Evolutionary conservation across 192 early-diverging fungal genomes (phyloP).

Genomic region (Linnemannia schmuckeri): DNA sequence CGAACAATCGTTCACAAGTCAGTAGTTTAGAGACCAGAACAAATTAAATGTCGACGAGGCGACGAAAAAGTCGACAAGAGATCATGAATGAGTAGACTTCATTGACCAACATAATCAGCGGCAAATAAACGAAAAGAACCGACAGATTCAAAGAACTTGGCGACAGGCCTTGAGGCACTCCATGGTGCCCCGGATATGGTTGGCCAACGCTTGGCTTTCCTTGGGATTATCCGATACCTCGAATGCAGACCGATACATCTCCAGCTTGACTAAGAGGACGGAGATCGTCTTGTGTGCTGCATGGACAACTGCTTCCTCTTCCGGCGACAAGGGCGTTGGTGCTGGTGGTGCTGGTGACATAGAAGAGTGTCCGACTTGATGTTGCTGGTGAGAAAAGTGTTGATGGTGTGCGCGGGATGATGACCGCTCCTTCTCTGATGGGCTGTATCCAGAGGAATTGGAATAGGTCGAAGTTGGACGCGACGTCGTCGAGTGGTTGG

Average conservation of each 20-base stretch:
- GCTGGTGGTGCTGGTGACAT: neutral
- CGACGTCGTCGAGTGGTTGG: constrained; percentile 6
- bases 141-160: constrained; percentile 18
- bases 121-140: neutral
- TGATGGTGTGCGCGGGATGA: neutral
- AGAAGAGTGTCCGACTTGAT: neutral
- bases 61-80: neutral
- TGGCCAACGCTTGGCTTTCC: constrained; percentile 28
- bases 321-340: constrained; percentile 14
- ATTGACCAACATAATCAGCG: too few species aligned
- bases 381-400: constrained; percentile 1
- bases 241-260: constrained; percentile 39
- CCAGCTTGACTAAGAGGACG: constrained; percentile 26
- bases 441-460: constrained; percentile 20
- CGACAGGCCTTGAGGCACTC: constrained; percentile 51
- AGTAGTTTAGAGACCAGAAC: too few species aligned
- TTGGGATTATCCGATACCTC: constrained; percentile 42
- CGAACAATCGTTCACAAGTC: too few species aligned
- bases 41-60: neutral
- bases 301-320: constrained; percentile 23
- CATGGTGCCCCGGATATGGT: constrained; percentile 44
- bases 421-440: constrained; percentile 32
- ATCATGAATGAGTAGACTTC: too few species aligned
- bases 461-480: constrained; percentile 42
- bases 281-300: constrained; percentile 44